Percentiles rank a stretch among this genome's conserved stretches.
phyloP scores from a whole-genome alignment of 225 moss, liverwort and hornwort species.

The Antitrichia curtipendula region DNA sequence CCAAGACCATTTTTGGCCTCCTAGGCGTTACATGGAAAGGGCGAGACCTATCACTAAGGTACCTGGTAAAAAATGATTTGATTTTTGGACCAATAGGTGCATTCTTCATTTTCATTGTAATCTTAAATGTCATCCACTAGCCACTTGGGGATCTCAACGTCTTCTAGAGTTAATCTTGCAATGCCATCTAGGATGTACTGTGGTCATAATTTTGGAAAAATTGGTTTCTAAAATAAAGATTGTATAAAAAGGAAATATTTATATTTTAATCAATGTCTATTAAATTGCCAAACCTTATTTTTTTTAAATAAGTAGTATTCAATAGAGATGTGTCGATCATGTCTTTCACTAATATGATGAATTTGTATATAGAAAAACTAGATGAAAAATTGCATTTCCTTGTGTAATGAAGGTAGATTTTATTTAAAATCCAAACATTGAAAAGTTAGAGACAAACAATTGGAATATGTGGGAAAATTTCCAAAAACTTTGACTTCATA shows the following conservation, averaged over 20 bases:
- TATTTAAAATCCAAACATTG: no score
- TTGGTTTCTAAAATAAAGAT: not conserved
- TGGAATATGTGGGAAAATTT: no score
- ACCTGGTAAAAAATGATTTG: fast-evolving
- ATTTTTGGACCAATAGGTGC: not conserved
- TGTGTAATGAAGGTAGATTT: no score
- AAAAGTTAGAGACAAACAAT: no score
- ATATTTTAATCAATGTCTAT: not conserved
- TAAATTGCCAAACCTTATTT: not conserved
- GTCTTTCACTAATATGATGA: not conserved
- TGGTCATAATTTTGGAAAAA: not conserved
- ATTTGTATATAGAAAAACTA: not conserved
- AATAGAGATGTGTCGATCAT: fast-evolving
- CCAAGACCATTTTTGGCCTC: not conserved
- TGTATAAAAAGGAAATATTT: no score
- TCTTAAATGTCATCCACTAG: not conserved
- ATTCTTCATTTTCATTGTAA: not conserved
- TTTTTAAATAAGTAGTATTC: not conserved
- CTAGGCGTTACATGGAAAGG: fast-evolving
- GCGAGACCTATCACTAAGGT: not conserved
- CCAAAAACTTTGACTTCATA: no score
- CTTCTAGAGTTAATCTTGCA: fast-evolving
- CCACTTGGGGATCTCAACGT: not conserved
- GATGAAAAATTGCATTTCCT: not conserved
- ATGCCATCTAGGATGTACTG: fast-evolving